phyloP scores from a whole-genome alignment of 108 stramenopile species.

The Thalassiosira profunda region DNA sequence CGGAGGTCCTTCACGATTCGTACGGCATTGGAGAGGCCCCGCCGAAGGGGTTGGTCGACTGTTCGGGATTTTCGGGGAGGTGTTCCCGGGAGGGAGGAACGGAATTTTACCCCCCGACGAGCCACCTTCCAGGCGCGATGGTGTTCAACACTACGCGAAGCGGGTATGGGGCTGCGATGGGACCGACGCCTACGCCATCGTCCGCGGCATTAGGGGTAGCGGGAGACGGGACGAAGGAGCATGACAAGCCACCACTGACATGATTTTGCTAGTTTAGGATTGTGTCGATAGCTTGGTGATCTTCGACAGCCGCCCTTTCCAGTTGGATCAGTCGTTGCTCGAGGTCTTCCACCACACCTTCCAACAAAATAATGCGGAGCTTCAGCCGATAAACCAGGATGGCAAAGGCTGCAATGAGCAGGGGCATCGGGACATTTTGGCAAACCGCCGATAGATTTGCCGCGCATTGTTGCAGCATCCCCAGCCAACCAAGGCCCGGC shows the following conservation, averaged over 20 bases:
- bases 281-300: too few relatives aligned
- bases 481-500: not conserved
- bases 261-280: too few relatives aligned
- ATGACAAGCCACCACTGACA: too few relatives aligned
- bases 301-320: too few relatives aligned
- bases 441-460: not conserved
- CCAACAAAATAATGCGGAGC: not conserved
- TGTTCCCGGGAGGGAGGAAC: conserved; percentile 37
- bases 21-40: conserved; percentile 41
- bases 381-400: not conserved
- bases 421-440: not conserved
- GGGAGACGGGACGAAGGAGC: too few relatives aligned
- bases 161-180: conserved; percentile 36
- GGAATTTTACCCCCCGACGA: conserved; percentile 37
- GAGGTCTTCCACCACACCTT: not conserved
- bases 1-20: conserved; percentile 52
- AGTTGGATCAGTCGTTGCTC: not conserved
- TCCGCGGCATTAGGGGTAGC: too few relatives aligned
- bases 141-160: conserved; percentile 46
- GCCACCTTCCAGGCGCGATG: conserved; percentile 17
- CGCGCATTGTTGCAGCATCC: not conserved
- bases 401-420: not conserved
- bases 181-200: too few relatives aligned
- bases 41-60: conserved; percentile 32
- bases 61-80: conserved; percentile 33